phyloP scores from a whole-genome alignment of 1,139 yeast genomes.

The Sugiyamaella novakii region DNA sequence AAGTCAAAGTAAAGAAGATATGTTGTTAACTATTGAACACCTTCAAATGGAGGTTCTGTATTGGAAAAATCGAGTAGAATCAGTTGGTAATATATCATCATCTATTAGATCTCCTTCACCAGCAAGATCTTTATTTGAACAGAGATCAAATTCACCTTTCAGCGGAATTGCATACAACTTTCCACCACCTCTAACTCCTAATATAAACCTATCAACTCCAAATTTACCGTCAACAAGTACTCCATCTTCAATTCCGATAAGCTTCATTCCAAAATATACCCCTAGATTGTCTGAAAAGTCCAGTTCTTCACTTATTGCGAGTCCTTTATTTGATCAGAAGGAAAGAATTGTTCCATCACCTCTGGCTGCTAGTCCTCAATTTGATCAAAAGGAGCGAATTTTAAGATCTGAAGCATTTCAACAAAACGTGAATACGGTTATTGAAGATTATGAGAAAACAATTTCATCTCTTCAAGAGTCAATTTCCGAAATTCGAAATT shows the following conservation, averaged over 20 bases:
- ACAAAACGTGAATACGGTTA: slow-evolving; percentile 30
- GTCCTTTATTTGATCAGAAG: background rate
- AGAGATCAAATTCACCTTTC: background rate
- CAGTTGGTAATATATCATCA: background rate
- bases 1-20: slow-evolving; percentile 29
- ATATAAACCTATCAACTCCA: slow-evolving; percentile 13
- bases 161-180: background rate
- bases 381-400: slow-evolving; percentile 15
- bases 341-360: background rate
- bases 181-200: background rate
- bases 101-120: background rate
- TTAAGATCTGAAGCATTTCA: slow-evolving; percentile 13
- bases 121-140: slow-evolving; percentile 1
- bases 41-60: slow-evolving; percentile 31
- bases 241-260: slow-evolving; percentile 1
- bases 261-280: background rate
- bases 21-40: slow-evolving; percentile 26
- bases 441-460: slow-evolving; percentile 34
- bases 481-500: slow-evolving; percentile 23
- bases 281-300: background rate
- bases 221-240: slow-evolving; percentile 1
- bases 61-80: slow-evolving; percentile 24
- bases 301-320: background rate
- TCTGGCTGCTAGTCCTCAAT: background rate
- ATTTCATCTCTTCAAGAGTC: slow-evolving; percentile 30